phyloP scores from a whole-genome alignment of 768 basidiomycete species.

The Leccinum olivaceopallidum region DNA sequence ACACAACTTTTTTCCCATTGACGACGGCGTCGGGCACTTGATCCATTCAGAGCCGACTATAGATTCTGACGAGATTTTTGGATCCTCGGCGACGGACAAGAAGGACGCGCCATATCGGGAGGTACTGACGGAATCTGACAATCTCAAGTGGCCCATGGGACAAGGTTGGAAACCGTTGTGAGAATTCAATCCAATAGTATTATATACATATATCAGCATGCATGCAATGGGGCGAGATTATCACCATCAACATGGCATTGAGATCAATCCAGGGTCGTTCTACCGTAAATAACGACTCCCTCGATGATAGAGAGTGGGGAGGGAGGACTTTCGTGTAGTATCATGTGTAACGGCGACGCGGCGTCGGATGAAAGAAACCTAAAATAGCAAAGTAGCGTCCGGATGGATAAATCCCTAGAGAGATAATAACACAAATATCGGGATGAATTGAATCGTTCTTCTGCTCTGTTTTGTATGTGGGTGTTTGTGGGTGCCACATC shows the following conservation, averaged over 20 bases:
- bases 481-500: neutral
- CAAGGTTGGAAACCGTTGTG: slow-evolving; percentile 54
- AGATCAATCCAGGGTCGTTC: neutral
- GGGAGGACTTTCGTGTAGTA: neutral
- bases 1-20: neutral
- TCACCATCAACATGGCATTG: neutral
- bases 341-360: neutral
- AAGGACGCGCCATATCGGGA: slow-evolving; percentile 10
- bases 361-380: neutral
- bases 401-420: neutral
- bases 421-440: neutral
- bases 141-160: slow-evolving; percentile 60
- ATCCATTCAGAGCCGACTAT: slow-evolving; percentile 23
- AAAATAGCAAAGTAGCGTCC: neutral
- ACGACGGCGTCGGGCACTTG: slow-evolving; percentile 15
- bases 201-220: neutral
- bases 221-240: neutral
- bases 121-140: slow-evolving; percentile 38
- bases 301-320: neutral
- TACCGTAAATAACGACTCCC: neutral
- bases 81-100: slow-evolving; percentile 15
- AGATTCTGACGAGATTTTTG: slow-evolving; percentile 7
- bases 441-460: neutral
- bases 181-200: neutral
- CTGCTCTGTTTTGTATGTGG: neutral